Percentiles rank a stretch among this genome's conserved stretches.
Evolutionary conservation across 768 basidiomycete species (phyloP).

Genomic region (Rossbeevera mucosa): DNA sequence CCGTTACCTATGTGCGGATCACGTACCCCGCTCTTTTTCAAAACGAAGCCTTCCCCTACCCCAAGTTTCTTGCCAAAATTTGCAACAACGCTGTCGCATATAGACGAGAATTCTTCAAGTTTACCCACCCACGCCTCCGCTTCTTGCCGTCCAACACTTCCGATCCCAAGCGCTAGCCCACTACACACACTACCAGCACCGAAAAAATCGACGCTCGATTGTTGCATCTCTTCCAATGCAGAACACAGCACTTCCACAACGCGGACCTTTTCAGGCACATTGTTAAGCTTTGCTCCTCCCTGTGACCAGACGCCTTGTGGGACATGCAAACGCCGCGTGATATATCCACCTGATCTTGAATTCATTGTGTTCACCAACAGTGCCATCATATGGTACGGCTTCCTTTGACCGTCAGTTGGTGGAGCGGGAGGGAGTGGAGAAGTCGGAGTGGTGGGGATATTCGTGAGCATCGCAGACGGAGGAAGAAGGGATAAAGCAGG

Average conservation of each 20-base stretch:
- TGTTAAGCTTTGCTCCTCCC: conserved; percentile 79
- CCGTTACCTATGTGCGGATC: neutral
- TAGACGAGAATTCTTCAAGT: conserved; percentile 73
- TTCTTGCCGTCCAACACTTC: conserved; percentile 70
- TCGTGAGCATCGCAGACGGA: conserved; percentile 44
- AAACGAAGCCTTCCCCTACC: conserved; percentile 81
- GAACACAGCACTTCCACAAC: conserved; percentile 75
- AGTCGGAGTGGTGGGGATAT: conserved; percentile 67
- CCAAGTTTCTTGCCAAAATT: conserved; percentile 87
- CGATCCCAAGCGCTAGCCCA: conserved; percentile 69
- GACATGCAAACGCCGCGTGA: conserved; percentile 82
- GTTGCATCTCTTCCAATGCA: conserved; percentile 75
- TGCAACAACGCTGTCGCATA: conserved; percentile 75
- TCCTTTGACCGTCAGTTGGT: conserved; percentile 68
- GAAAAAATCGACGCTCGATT: conserved; percentile 66
- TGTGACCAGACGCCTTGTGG: conserved; percentile 90
- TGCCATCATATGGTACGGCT: conserved; percentile 90
- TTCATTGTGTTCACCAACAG: conserved; percentile 76
- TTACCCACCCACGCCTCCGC: conserved; percentile 74
- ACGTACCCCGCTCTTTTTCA: conserved; percentile 68
- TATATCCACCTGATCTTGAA: conserved; percentile 77
- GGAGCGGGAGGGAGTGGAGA: conserved; percentile 74
- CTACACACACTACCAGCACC: conserved; percentile 76
- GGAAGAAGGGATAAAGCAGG: conserved; percentile 39
- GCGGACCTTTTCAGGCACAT: conserved; percentile 79